Conservation (phyloP, 495 filamentous ascomycete species). For the Chaetomidium leptoderma region DNA sequence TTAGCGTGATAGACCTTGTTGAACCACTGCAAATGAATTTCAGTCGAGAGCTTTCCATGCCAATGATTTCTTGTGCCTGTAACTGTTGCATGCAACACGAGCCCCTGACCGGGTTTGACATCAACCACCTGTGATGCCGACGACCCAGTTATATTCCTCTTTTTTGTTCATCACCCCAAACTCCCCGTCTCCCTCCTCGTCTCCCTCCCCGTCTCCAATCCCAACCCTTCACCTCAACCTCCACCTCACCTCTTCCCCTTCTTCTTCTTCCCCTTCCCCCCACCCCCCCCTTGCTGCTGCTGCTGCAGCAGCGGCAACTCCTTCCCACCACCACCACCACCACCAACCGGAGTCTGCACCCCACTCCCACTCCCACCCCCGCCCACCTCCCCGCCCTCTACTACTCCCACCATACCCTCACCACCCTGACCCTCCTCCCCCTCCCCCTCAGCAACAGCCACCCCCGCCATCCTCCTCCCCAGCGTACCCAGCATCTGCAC, state of each 20-base stretch:
- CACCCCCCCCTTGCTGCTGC: conserved; percentile 25
- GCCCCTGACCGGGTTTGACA: no score
- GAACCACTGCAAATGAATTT: no score
- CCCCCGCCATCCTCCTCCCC: conserved; percentile 59
- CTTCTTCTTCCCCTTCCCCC: conserved; percentile 52
- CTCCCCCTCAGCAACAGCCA: conserved; percentile 42
- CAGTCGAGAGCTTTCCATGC: no score
- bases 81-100: no score
- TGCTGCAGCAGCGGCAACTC: conserved; percentile 31
- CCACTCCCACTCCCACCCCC: conserved; percentile 19
- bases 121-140: no score
- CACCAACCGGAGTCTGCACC: conserved; percentile 35
- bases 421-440: no score
- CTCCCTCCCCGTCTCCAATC: neutral
- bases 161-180: no score
- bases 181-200: neutral
- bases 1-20: no score
- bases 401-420: conserved; percentile 36
- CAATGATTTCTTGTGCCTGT: no score
- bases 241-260: conserved; percentile 49
- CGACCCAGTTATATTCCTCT: no score
- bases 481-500: conserved; percentile 68
- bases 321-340: conserved; percentile 2
- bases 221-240: neutral
- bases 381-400: conserved; percentile 12